Percentiles rank a stretch among this genome's conserved stretches.
phyloP scores from a whole-genome alignment of 805 yeast species.

The Hanseniaspora lindneri region DNA sequence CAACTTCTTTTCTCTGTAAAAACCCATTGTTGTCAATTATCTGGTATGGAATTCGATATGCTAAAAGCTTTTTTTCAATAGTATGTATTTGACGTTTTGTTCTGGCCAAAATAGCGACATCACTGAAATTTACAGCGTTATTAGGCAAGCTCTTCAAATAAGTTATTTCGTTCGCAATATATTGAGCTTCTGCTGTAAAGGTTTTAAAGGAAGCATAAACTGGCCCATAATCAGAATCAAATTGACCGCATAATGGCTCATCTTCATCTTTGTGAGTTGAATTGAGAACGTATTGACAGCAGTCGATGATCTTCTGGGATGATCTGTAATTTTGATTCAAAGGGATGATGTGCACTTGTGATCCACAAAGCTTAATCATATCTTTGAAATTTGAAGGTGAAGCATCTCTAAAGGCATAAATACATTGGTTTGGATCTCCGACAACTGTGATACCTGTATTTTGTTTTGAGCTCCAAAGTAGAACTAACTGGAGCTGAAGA shows the following conservation, averaged over 20 bases:
- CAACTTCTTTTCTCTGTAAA: conserved; percentile 67
- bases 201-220: conserved; percentile 34
- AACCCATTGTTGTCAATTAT: conserved; percentile 65
- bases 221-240: conserved; percentile 35
- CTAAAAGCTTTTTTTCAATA: conserved; percentile 53
- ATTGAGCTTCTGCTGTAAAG: conserved; percentile 44
- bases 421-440: conserved; percentile 95
- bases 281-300: conserved; percentile 55
- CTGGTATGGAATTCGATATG: conserved; percentile 47
- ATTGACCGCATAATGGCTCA: conserved; percentile 36
- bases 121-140: conserved; percentile 37
- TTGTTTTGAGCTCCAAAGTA: conserved; percentile 28
- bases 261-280: conserved; percentile 34
- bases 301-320: conserved; percentile 47
- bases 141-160: conserved; percentile 37
- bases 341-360: conserved; percentile 29
- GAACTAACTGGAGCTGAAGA: conserved; percentile 61
- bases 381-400: conserved; percentile 50
- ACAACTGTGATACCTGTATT: conserved; percentile 65
- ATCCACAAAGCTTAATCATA: conserved; percentile 37
- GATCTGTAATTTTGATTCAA: conserved; percentile 74
- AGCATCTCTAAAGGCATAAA: conserved; percentile 80
- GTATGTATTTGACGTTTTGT: conserved; percentile 48
- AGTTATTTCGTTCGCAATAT: conserved; percentile 45
- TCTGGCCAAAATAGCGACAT: conserved; percentile 62